phyloP scores from a whole-genome alignment of 805 yeast genomes.

The Sugiyamaella smithiae region DNA sequence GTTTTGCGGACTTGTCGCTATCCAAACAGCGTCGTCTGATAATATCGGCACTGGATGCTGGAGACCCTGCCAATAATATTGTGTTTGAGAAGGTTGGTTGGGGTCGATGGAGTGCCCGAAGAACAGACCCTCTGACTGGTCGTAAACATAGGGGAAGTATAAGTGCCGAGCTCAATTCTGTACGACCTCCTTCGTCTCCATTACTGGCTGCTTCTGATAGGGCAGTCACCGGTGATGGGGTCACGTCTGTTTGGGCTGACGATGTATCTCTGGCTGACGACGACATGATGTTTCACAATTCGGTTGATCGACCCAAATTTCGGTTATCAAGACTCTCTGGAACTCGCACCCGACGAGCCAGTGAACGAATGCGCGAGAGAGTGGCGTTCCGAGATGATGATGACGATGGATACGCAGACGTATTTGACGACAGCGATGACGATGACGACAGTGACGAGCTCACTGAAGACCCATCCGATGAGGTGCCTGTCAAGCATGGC shows the following conservation, averaged over 20 bases:
- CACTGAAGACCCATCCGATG: constrained; percentile 10
- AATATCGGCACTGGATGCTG: constrained; percentile 78
- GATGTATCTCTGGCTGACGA: constrained; percentile 34
- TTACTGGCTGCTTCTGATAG: constrained; percentile 31
- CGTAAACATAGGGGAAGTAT: constrained; percentile 23
- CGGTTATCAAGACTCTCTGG: background rate
- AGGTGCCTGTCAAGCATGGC: constrained; percentile 34
- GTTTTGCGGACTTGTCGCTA: constrained; percentile 74
- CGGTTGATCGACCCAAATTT: constrained; percentile 5
- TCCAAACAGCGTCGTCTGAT: constrained; percentile 88
- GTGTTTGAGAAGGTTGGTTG: constrained; percentile 89
- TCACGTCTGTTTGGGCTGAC: constrained; percentile 27
- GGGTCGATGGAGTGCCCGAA: constrained; percentile 94
- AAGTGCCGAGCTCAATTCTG: constrained; percentile 21
- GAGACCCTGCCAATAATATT: constrained; percentile 48
- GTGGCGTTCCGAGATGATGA: constrained; percentile 26
- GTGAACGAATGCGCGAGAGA: constrained; percentile 11
- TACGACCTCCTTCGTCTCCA: constrained; percentile 35
- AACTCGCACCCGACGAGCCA: constrained; percentile 9
- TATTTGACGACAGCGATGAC: constrained; percentile 36
- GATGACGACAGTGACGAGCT: constrained; percentile 25
- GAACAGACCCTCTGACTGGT: constrained; percentile 23
- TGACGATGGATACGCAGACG: constrained; percentile 33
- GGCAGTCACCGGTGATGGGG: constrained; percentile 5
- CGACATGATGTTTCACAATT: constrained; percentile 33